Conservation (phyloP, 805 yeast genomes). For the Yamadazyma kitorensis region DNA sequence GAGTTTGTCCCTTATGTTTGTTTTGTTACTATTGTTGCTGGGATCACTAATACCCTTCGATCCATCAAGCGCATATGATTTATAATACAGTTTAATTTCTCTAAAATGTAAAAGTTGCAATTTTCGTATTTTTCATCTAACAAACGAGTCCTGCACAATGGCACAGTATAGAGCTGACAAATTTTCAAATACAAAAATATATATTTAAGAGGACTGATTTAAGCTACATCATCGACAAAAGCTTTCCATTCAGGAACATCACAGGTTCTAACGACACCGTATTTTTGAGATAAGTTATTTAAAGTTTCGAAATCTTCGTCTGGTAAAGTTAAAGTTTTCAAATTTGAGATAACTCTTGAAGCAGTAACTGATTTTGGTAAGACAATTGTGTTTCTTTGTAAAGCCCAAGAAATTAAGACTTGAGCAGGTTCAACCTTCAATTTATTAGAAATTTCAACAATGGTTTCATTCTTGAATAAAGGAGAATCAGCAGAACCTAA, state of each 20-base stretch:
- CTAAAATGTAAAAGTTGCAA: too few relatives aligned
- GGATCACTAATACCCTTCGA: too few relatives aligned
- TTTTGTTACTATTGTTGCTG: too few relatives aligned
- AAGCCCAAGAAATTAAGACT: slow-evolving; percentile 38
- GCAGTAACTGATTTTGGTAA: slow-evolving; percentile 39
- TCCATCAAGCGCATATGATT: too few relatives aligned
- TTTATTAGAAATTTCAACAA: slow-evolving; percentile 28
- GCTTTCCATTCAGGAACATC: slow-evolving; percentile 16
- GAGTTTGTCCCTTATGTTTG: too few relatives aligned
- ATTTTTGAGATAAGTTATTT: slow-evolving; percentile 27
- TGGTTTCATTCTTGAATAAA: slow-evolving; percentile 28
- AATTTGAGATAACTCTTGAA: slow-evolving; percentile 34
- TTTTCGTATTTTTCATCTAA: too few relatives aligned
- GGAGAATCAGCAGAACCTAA: slow-evolving; percentile 44
- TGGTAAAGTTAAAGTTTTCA: slow-evolving; percentile 32
- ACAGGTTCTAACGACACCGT: slow-evolving; percentile 34
- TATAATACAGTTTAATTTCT: too few relatives aligned
- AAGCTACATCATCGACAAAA: slow-evolving; percentile 14
- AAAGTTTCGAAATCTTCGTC: slow-evolving; percentile 36
- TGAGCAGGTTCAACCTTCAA: slow-evolving; percentile 31
- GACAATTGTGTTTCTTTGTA: slow-evolving; percentile 36
- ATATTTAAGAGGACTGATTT: slow-evolving; percentile 3
- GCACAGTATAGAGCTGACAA: too few relatives aligned
- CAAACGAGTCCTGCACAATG: too few relatives aligned
- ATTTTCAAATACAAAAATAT: neutral